A percentile compares a stretch with the other conserved stretches of the same genome.
Evolutionary conservation across 2,329 filamentous ascomycete genomes (phyloP).

Genomic region (Endocalyx cinctus): DNA sequence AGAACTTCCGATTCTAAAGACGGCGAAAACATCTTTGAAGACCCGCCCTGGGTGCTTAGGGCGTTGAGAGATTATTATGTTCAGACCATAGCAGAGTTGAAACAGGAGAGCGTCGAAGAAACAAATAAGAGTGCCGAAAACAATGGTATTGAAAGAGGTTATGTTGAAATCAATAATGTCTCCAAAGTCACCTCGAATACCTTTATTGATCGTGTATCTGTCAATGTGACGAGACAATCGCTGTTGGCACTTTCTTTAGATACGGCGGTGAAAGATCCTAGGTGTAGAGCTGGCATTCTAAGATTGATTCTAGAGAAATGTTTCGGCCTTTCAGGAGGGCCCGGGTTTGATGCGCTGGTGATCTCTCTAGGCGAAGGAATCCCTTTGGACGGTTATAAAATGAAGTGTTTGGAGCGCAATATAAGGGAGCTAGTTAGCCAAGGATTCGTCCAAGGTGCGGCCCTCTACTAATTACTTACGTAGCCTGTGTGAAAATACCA

Average conservation of each 20-base stretch:
- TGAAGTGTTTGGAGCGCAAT: conserved; percentile 14
- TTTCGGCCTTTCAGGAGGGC: conserved; percentile 14
- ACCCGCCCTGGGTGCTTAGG: conserved; percentile 18
- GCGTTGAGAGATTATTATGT: conserved; percentile 17
- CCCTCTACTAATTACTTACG: conserved; percentile 19
- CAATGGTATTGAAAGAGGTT: background rate
- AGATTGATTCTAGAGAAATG: conserved; percentile 18
- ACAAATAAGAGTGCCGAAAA: background rate
- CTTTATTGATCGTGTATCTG: background rate
- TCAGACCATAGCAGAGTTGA: conserved; percentile 10
- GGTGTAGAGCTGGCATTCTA: conserved; percentile 15
- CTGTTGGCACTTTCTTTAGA: conserved; percentile 18
- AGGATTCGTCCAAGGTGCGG: conserved; percentile 18
- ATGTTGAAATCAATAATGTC: too few species aligned
- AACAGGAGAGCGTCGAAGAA: background rate
- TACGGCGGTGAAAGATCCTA: conserved; percentile 17
- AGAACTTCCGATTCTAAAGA: too few species aligned
- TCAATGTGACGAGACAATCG: conserved; percentile 18
- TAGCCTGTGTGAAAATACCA: too few species aligned
- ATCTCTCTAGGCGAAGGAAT: conserved; percentile 10
- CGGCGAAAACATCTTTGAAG: conserved; percentile 14
- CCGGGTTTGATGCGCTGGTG: conserved; percentile 16
- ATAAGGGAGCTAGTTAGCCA: conserved; percentile 14
- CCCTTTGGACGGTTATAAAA: conserved; percentile 9
- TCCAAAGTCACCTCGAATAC: background rate